These are phyloP conservation scores for Chalara sp. DNA, from an alignment of 2,329 filamentous ascomycete genomes.

Conservation along the genomic window DNA sequence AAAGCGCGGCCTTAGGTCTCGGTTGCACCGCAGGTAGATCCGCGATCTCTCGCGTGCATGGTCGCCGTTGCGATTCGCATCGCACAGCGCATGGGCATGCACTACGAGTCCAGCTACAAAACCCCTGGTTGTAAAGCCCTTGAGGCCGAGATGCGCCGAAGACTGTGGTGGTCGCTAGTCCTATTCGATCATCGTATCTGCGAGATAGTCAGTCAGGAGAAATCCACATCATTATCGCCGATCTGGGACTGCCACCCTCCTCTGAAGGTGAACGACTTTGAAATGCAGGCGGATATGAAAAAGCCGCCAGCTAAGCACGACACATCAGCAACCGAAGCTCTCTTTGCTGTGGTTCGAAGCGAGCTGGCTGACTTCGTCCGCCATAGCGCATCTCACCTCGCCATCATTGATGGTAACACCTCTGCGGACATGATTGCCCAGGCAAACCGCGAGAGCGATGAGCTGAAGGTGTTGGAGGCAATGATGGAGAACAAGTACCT, in stretches of 20 bases:
- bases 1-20: slow-evolving; percentile 14
- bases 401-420: too few relatives aligned
- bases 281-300: slow-evolving; percentile 50
- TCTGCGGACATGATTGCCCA: slow-evolving; percentile 12
- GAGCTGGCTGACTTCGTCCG: slow-evolving; percentile 42
- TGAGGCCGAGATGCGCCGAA: slow-evolving; percentile 63
- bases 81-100: slow-evolving; percentile 62
- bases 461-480: slow-evolving; percentile 28
- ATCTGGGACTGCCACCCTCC: slow-evolving; percentile 50
- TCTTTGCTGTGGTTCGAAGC: slow-evolving; percentile 50
- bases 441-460: slow-evolving; percentile 9
- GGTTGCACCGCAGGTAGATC: slow-evolving; percentile 39
- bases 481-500: slow-evolving; percentile 35
- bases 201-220: slow-evolving; percentile 52
- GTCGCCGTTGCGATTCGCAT: slow-evolving; percentile 61
- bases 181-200: slow-evolving; percentile 62
- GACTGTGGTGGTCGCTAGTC: slow-evolving; percentile 67
- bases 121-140: slow-evolving; percentile 41
- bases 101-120: slow-evolving; percentile 50
- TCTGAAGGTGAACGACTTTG: slow-evolving; percentile 55
- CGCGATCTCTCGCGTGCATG: slow-evolving; percentile 53
- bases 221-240: slow-evolving; percentile 29
- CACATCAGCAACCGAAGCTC: slow-evolving; percentile 49
- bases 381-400: slow-evolving; percentile 16
- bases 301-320: slow-evolving; percentile 41